These are phyloP conservation scores for Suillus luteus DNA, from an alignment of 768 basidiomycete genomes.

Conservation along the genomic window DNA sequence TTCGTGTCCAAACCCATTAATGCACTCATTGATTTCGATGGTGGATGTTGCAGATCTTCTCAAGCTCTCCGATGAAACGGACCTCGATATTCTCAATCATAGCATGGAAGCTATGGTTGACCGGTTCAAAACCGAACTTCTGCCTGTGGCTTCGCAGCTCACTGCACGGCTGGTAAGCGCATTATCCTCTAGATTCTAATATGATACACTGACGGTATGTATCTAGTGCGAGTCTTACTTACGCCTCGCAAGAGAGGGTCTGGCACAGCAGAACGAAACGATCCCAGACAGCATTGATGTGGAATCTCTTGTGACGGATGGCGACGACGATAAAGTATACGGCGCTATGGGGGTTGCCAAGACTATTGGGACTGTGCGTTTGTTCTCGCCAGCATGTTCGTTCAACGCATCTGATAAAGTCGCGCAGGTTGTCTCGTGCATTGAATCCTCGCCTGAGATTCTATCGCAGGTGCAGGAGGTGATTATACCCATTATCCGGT, in stretches of 20 bases:
- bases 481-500: constrained; percentile 73
- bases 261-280: constrained; percentile 52
- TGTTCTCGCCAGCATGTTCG: not conserved
- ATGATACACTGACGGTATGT: not conserved
- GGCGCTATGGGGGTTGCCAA: not conserved
- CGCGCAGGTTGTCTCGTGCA: constrained; percentile 69
- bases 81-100: constrained; percentile 1
- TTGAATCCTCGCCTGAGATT: constrained; percentile 74
- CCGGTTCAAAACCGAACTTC: not conserved
- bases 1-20: not conserved
- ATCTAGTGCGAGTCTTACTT: constrained; percentile 57
- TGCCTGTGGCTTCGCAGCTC: constrained; percentile 2
- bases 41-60: not conserved
- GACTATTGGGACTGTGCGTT: constrained; percentile 63
- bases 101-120: constrained; percentile 2
- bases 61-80: not conserved
- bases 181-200: too few relatives aligned
- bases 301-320: constrained; percentile 53
- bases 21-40: not conserved
- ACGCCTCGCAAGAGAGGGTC: constrained; percentile 72
- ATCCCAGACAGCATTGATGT: constrained; percentile 52
- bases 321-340: constrained; percentile 58
- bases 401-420: constrained; percentile 3
- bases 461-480: constrained; percentile 80
- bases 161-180: not conserved